phyloP scores from a whole-genome alignment of 345 rosid genomes.

The Melaleuca quinquenervia region DNA sequence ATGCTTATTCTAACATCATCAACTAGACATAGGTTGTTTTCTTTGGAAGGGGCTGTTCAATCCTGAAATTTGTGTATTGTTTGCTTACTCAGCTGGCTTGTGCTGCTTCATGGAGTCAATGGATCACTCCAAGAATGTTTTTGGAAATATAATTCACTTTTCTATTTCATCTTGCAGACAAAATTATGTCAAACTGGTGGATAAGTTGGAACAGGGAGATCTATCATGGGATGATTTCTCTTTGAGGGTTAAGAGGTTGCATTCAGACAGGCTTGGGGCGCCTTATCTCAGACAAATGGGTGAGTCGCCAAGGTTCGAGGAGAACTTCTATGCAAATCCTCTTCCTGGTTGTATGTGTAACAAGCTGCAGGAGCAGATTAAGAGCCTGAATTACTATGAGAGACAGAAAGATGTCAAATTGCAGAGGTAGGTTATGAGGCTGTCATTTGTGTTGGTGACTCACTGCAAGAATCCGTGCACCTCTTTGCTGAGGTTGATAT shows the following conservation, averaged over 20 bases:
- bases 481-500: background rate
- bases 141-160: background rate
- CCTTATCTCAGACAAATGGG: conserved; percentile 58
- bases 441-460: background rate
- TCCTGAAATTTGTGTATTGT: background rate
- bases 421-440: conserved; percentile 14
- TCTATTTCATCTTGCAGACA: conserved; percentile 30
- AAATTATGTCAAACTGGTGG: conserved; percentile 58
- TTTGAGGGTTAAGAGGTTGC: conserved; percentile 45
- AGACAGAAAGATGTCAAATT: conserved; percentile 12
- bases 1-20: background rate
- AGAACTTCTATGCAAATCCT: conserved; percentile 87
- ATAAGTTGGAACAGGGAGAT: conserved; percentile 50
- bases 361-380: conserved; percentile 17
- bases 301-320: conserved; percentile 69
- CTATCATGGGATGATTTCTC: conserved; percentile 73
- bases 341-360: conserved; percentile 79
- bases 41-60: background rate
- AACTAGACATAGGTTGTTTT: background rate
- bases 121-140: background rate
- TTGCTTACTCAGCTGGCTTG: background rate
- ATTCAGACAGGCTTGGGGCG: conserved; percentile 60
- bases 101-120: background rate
- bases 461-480: background rate
- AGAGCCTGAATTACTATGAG: conserved; percentile 11